Base-by-base conservation (phyloP, 768 basidiomycete genomes). In the Phlegmacium glaucopus region DNA sequence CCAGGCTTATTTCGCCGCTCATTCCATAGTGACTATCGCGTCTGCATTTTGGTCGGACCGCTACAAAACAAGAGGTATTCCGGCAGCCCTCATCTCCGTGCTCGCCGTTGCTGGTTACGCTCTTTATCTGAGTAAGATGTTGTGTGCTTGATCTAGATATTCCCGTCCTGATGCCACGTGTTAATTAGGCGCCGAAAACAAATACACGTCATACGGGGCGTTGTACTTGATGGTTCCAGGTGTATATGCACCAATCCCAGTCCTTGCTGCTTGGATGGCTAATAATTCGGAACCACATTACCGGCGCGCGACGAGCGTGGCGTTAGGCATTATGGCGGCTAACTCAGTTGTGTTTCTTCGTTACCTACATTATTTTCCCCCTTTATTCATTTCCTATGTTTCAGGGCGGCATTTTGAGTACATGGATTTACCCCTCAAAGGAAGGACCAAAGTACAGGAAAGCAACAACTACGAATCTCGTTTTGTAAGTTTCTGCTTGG, bases 261-360 rank as follows among this genome's bases (percentile, higher is more conserved):
- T 65, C 9, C 26, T 64, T 1, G 54, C 57, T 15, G 67, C 68
- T 18, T 71, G 68, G 69, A 61, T 68, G 61, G 55, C 67, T 1
- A 71, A 71, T 36, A 71, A 71, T 42, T 67, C 65, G n/a, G 69
- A 69, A 35, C 66, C 68, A 2, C 57, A 69, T 49, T 71, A 61
- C 48, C 62, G 69, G 7, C 59, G 69, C 39, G 69, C 69, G 6
- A 65, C 65, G 1, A 67, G 65, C 51, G 60, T 69, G 28, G 67
- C 67, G 1, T 25, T 63, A 3, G 66, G 62, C 7, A 68, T 69
- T 39, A 58, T 69, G 30, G 67, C 65, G 0, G 67, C 67, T 6
- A 70, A 70, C 43, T 53, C 61, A 18, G 68, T n/a, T 67, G 43
- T 45, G 64, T 22, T 22, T 22, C 22, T 22, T 5, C 22, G 22